Evolutionary conservation across 2,329 filamentous ascomycete genomes (phyloP), one percentile per base, ranked within the genome.

Genomic region (Parascedosporium putredinis): DNA sequence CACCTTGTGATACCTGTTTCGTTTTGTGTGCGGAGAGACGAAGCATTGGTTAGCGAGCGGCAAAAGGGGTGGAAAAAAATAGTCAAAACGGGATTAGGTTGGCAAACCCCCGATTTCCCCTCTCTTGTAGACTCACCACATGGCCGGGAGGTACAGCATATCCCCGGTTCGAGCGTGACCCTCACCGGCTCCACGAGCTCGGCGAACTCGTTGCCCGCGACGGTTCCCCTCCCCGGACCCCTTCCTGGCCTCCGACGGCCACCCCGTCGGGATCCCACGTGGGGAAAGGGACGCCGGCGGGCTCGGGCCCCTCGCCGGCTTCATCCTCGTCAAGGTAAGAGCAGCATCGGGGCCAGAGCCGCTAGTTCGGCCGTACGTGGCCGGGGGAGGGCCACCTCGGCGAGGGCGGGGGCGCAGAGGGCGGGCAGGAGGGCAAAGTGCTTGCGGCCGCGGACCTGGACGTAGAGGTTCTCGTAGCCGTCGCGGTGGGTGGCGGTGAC

Each of bases 401-500:
- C 79, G 40, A 89, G 79, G 53, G 82, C 85, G 1, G 83, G 72
- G 55, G 82, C 76, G 54, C 80, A 85, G 1, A 84, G 63, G 0
- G 86, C 81, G n/a, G 87, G 83, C 1, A 93, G 65, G 1, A 93
- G 69, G 0, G 82, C 75, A 56, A 93, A 93, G 56, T 86, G 79
- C 62, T 93, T 93, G 50, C 68, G 67, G 0, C 87, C 88, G 1
- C 80, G 63, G 12, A 91, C 64, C 59, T 91, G 86, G 1, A 88
- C 83, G 62, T 90, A 93, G 0, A 93, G 74, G 61, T 93, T 93
- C 63, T 93, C 86, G 63, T 90, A 91, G 58, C 86, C 86, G 66
- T 93, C 88, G 59, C 84, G 86, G 67, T 93, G 88, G 49, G 90
- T 64, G 0, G 84, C 82, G 0, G 86, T 90, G 1, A 77, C 72